Conservation (phyloP, 139 green algal genomes). For the Desmodesmus armatus region DNA sequence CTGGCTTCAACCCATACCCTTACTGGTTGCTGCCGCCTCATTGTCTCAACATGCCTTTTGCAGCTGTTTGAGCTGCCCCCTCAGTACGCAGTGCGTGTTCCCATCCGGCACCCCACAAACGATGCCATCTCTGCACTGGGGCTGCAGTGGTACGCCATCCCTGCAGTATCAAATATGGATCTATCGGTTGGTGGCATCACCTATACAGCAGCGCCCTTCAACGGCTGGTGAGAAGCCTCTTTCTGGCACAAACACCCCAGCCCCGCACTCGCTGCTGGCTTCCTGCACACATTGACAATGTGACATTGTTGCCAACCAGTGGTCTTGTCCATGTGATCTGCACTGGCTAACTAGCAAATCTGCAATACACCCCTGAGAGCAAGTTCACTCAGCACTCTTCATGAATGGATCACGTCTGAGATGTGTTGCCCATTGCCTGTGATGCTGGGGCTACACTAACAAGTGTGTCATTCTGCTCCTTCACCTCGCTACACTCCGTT, state of each 20-base stretch:
- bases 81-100: conserved; percentile 47
- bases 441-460: too few species aligned
- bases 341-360: too few species aligned
- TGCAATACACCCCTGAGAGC: too few species aligned
- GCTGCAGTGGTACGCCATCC: conserved; percentile 62
- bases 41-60: conserved; percentile 1
- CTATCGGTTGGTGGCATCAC: conserved; percentile 58
- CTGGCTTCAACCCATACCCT: too few species aligned
- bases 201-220: conserved; percentile 66
- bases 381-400: too few species aligned
- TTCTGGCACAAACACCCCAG: background rate
- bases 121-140: conserved; percentile 49
- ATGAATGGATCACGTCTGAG: too few species aligned
- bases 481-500: background rate
- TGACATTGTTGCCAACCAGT: too few species aligned
- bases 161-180: conserved; percentile 55
- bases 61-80: conserved; percentile 53
- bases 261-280: background rate
- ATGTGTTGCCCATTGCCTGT: too few species aligned
- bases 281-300: too few species aligned
- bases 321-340: too few species aligned
- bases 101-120: conserved; percentile 53
- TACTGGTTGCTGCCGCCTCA: too few species aligned
- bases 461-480: too few species aligned
- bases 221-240: conserved; percentile 49